Conservation (phyloP, 257 asterid species). For the Linaria vulgaris region DNA sequence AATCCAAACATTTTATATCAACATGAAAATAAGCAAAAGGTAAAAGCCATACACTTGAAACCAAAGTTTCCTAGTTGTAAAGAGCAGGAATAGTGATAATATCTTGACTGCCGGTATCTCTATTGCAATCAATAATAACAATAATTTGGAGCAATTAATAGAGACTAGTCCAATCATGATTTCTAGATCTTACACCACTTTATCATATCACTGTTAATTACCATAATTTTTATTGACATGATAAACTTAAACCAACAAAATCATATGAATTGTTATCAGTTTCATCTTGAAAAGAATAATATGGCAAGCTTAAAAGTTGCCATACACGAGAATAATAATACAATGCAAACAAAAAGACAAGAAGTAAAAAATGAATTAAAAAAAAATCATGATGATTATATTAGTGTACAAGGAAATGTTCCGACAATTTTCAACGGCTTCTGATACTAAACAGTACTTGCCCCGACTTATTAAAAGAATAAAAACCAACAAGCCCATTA, state of each 20-base stretch:
- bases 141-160: no score
- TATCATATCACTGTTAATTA: no score
- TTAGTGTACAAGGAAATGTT: background rate
- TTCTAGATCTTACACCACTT: no score
- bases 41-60: background rate
- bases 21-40: background rate
- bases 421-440: constrained; percentile 42
- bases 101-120: background rate
- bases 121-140: no score
- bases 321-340: no score
- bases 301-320: no score
- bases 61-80: background rate
- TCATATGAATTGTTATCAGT: no score
- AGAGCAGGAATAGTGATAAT: background rate
- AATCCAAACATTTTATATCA: no score
- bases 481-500: background rate
- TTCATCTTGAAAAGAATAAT: background rate
- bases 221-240: no score
- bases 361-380: background rate
- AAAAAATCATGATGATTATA: background rate
- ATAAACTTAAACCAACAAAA: no score
- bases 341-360: background rate
- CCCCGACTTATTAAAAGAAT: constrained; percentile 3
- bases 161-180: no score
- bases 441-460: constrained; percentile 29